Conservation (phyloP, 2,329 filamentous ascomycete species). For the Aspergillus felis region DNA sequence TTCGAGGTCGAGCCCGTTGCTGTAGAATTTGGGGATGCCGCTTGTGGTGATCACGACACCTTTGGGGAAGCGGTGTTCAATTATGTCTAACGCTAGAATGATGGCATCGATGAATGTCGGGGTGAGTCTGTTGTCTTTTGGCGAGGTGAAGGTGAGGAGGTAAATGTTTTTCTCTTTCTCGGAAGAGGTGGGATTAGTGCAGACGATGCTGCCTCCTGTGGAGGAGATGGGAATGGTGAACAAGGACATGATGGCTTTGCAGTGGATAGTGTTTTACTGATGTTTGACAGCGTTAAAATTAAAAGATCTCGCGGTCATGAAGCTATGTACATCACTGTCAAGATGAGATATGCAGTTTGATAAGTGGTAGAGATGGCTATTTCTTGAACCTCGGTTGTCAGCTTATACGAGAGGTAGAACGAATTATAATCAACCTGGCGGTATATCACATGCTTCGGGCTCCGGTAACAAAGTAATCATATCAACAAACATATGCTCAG, state of each 20-base stretch:
- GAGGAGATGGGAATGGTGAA: constrained; percentile 59
- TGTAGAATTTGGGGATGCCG: constrained; percentile 73
- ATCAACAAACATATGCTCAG: not conserved
- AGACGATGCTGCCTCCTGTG: constrained; percentile 56
- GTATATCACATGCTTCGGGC: not conserved
- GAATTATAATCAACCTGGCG: not conserved
- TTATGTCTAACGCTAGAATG: constrained; percentile 67
- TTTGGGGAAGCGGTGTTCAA: constrained; percentile 64
- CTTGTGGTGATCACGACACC: constrained; percentile 76
- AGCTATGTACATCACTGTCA: not conserved
- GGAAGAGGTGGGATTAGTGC: constrained; percentile 56
- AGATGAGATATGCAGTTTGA: not conserved
- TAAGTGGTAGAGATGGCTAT: not conserved
- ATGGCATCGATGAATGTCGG: constrained; percentile 65
- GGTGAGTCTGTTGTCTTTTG: constrained; percentile 73
- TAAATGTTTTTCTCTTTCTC: constrained; percentile 52
- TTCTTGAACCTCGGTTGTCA: not conserved
- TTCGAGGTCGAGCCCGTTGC: constrained; percentile 74
- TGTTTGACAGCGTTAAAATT: not conserved
- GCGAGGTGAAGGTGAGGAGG: constrained; percentile 66
- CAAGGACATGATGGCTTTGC: constrained; percentile 37
- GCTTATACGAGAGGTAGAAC: not conserved
- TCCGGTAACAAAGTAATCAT: not conserved
- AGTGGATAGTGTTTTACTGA: not conserved
- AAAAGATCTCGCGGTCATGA: not conserved